Evolutionary conservation across 164 flowering plant genomes (phyloP).

Genomic region (Cinnamomum micranthum): DNA sequence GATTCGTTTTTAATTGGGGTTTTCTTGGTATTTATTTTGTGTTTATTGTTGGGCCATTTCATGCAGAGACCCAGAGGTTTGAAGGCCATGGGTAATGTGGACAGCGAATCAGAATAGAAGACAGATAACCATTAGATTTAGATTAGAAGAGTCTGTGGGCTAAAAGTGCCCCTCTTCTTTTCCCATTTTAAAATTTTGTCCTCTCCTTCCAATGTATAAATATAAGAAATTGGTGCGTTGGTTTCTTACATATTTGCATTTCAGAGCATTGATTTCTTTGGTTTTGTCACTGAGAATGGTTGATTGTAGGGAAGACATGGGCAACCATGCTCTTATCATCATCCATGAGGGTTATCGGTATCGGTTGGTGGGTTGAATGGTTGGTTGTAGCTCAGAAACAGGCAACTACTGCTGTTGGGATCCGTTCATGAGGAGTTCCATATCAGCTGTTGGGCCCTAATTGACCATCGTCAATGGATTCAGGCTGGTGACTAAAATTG

Average conservation of each 20-base stretch:
- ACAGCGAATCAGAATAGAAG: constrained; percentile 72
- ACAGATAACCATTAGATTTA: neutral
- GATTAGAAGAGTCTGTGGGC: neutral
- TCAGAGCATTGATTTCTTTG: neutral
- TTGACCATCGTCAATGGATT: no score
- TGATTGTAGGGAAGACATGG: neutral
- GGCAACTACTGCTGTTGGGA: no score
- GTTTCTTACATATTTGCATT: neutral
- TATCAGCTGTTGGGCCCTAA: no score
- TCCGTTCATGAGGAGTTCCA: no score
- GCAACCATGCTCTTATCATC: no score
- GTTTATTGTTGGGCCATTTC: neutral
- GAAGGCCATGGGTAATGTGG: constrained; percentile 86
- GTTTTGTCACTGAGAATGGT: neutral
- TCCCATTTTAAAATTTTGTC: neutral
- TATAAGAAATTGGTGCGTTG: neutral
- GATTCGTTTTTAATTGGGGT: neutral
- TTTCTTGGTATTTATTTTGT: neutral
- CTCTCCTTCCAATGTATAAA: neutral
- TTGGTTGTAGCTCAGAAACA: no score
- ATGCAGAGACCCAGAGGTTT: constrained; percentile 88
- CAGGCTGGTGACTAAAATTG: no score
- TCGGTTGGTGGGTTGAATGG: no score
- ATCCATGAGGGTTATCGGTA: no score
- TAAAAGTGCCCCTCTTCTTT: neutral